Base-by-base conservation (phyloP, 495 filamentous ascomycete species). In the Bombardia bombarda region DNA sequence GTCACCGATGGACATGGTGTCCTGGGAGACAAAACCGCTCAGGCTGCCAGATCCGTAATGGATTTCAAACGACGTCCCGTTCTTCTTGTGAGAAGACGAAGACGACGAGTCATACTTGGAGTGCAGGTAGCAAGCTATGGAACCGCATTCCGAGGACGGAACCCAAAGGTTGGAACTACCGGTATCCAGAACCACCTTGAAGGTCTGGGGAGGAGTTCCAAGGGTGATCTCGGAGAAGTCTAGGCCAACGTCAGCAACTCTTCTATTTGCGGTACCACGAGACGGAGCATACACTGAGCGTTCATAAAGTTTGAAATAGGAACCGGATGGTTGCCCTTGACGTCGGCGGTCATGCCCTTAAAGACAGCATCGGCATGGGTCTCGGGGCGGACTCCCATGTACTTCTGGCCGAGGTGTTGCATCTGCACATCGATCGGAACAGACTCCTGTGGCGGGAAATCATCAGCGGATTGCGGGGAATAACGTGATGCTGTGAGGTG, bases 161-260 rank as follows among this genome's bases (percentile, higher is more conserved):
- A 99, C 93, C 93, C 93, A 99, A 42, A 99, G 76, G 72, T 99
- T 99, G 50, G 93, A 99, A 74, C 90, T 96, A 49, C 93, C 93
- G 20, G 93, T 99, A 61, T 99, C 93, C 42, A 99, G 81, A 46
- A 99, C 84, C 48, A 99, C 93, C 74, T 99, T 99, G 80, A 99
- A 99, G 40, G 68, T 69, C 68, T 99, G 93, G 20, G 92, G 80
- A 35, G 93, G 93, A 19, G 82, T 90, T 54, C 93, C 93, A 56
- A 99, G 77, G 45, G 80, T 72, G 62, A 99, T 94, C 58, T 95
- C 87, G 44, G 92, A 94, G 80, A 93, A 99, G 72, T 99, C 90
- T 96, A 56, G 12, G 7, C 12, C 19, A 24, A 2, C 19, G 38
- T 50, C 24, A 49, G 36, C 14, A 28, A 43, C 32, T 13, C 26